phyloP scores from a whole-genome alignment of 1,139 yeast species.

The Arxiozyma heterogenica region DNA sequence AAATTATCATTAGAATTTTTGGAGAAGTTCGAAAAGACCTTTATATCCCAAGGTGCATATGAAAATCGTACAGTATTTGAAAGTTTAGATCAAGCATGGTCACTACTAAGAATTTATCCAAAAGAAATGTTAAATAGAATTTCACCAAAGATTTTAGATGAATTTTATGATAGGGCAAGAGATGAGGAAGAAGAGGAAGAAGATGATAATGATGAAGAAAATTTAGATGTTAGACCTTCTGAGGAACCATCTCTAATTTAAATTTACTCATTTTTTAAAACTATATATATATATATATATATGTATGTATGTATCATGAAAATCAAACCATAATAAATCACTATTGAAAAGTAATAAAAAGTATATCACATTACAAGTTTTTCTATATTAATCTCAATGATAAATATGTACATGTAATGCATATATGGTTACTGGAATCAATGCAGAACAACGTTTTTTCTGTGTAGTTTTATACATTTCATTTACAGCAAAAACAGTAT shows the following conservation, averaged over 20 bases:
- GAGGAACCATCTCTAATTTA: slow-evolving; percentile 11
- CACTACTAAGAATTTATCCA: slow-evolving; percentile 94
- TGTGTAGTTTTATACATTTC: background rate
- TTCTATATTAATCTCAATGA: background rate
- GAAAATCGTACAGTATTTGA: slow-evolving; percentile 92
- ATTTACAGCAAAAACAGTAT: background rate
- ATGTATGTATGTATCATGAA: no score
- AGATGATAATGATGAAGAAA: slow-evolving; percentile 33
- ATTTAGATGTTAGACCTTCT: slow-evolving; percentile 16
- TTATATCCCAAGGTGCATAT: slow-evolving; percentile 91
- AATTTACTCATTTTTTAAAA: background rate
- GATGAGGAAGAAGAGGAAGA: slow-evolving; percentile 48
- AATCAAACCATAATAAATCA: no score
- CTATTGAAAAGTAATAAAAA: no score
- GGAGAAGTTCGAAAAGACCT: slow-evolving; percentile 94
- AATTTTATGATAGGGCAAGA: slow-evolving; percentile 87
- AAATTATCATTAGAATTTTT: slow-evolving; percentile 92
- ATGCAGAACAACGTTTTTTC: no score
- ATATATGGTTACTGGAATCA: no score
- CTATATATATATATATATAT: no score
- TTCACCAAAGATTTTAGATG: slow-evolving; percentile 91
- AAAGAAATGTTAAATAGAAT: slow-evolving; percentile 97
- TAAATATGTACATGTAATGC: background rate
- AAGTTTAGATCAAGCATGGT: slow-evolving; percentile 97
- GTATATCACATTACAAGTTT: background rate